phyloP scores from a whole-genome alignment of 768 basidiomycete species.

The Tricholomella constricta region DNA sequence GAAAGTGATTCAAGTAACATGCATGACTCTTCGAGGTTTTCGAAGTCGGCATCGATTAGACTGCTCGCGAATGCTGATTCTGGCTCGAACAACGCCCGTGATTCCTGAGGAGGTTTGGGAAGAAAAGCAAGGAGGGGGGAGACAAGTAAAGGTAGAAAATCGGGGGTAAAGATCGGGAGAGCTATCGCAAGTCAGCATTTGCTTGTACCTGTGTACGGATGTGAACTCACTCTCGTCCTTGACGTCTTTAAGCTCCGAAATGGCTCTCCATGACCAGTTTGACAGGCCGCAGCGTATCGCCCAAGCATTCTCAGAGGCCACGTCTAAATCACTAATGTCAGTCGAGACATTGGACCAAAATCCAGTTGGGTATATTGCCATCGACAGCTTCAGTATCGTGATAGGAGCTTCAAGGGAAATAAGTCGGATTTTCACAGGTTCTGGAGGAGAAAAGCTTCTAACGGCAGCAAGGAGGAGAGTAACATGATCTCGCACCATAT shows the following conservation, averaged over 20 bases:
- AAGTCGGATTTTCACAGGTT: constrained; percentile 68
- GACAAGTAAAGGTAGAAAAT: constrained; percentile 64
- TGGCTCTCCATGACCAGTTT: constrained; percentile 76
- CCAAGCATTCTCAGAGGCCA: constrained; percentile 57
- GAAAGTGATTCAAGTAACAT: constrained; percentile 76
- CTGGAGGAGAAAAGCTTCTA: constrained; percentile 37
- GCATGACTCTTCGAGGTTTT: constrained; percentile 72
- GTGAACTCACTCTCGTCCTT: constrained; percentile 63
- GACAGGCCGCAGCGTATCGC: constrained; percentile 61
- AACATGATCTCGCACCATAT: constrained; percentile 53
- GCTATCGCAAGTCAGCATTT: constrained; percentile 34
- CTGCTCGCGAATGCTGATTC: constrained; percentile 42
- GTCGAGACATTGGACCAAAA: constrained; percentile 50
- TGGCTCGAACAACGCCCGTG: constrained; percentile 38
- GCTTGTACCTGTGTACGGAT: neutral
- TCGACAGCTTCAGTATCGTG: constrained; percentile 68
- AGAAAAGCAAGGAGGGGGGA: constrained; percentile 60
- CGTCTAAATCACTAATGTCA: constrained; percentile 23
- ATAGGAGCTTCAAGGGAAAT: constrained; percentile 68
- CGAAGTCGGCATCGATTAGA: constrained; percentile 67
- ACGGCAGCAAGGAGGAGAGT: neutral
- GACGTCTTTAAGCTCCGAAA: constrained; percentile 72
- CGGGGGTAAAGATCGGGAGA: constrained; percentile 58
- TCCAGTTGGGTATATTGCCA: constrained; percentile 71
- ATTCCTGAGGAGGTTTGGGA: constrained; percentile 47